phyloP scores from a whole-genome alignment of 2,329 filamentous ascomycete genomes.

The Fusarium aywerte region DNA sequence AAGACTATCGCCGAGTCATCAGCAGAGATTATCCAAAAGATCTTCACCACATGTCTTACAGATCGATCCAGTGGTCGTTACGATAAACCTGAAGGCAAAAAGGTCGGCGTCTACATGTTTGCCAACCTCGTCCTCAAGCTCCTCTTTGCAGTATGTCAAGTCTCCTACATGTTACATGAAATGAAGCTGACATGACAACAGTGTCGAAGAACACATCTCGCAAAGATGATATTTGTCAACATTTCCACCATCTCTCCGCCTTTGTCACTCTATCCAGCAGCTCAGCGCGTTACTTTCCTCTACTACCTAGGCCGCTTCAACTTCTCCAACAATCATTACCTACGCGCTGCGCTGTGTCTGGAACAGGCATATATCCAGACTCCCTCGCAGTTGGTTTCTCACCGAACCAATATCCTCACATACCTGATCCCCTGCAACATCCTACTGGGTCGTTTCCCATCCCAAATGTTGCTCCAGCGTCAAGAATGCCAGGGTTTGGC shows the following conservation, averaged over 20 bases:
- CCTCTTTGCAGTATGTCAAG: slow-evolving; percentile 74
- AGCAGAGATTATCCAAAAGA: slow-evolving; percentile 88
- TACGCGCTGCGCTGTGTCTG: slow-evolving; percentile 77
- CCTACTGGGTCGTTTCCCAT: slow-evolving; percentile 85
- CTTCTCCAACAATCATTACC: slow-evolving; percentile 85
- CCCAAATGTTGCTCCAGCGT: slow-evolving; percentile 69
- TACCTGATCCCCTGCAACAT: slow-evolving; percentile 87
- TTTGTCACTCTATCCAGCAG: slow-evolving; percentile 81
- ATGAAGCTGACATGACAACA: slow-evolving; percentile 48
- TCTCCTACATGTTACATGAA: neutral
- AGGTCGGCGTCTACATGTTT: slow-evolving; percentile 88
- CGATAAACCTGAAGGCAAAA: slow-evolving; percentile 82
- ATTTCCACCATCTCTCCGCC: slow-evolving; percentile 86
- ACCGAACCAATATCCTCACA: slow-evolving; percentile 82
- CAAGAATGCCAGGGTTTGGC: slow-evolving; percentile 71
- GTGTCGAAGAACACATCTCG: slow-evolving; percentile 84
- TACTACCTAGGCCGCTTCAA: slow-evolving; percentile 95
- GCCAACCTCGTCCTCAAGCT: slow-evolving; percentile 91
- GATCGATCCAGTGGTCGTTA: slow-evolving; percentile 76
- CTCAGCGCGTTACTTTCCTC: slow-evolving; percentile 89
- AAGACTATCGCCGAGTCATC: slow-evolving; percentile 85
- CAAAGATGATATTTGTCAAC: slow-evolving; percentile 89
- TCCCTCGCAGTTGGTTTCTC: slow-evolving; percentile 69
- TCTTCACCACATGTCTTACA: slow-evolving; percentile 89
- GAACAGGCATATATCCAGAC: slow-evolving; percentile 83